A percentile compares a stretch with the other conserved stretches of the same genome.
Evolutionary conservation across 208 protist genomes (phyloP).

Genomic region (Acanthamoeba triangularis): DNA sequence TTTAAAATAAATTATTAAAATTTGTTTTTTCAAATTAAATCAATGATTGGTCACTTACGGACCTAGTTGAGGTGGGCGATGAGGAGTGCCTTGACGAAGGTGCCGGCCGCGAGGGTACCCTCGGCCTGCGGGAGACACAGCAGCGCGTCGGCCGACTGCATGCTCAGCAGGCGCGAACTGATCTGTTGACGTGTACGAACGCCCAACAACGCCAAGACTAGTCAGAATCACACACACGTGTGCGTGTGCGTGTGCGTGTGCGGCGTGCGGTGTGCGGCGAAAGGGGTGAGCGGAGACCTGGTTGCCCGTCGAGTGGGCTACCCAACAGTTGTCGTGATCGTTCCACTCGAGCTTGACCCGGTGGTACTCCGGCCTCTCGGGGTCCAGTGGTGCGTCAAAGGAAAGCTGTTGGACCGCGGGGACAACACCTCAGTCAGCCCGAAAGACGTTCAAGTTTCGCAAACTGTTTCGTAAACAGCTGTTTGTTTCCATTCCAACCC

Average conservation of each 20-base stretch:
- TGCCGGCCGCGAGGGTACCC: background rate
- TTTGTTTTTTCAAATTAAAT: no score
- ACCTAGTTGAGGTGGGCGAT: slow-evolving; percentile 24
- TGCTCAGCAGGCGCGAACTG: slow-evolving; percentile 74
- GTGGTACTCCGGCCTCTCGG: slow-evolving; percentile 88
- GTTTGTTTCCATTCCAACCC: background rate
- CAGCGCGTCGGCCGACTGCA: slow-evolving; percentile 70
- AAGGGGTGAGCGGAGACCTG: background rate
- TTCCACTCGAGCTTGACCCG: slow-evolving; percentile 78
- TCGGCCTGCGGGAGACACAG: slow-evolving; percentile 74
- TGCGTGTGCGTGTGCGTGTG: no score
- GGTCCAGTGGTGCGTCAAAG: slow-evolving; percentile 74
- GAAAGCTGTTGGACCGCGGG: slow-evolving; percentile 43
- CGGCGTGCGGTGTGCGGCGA: no score
- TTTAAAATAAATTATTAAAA: no score
- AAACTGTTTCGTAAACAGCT: no score
- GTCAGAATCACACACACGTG: background rate
- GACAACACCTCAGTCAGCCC: background rate
- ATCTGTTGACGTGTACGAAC: background rate
- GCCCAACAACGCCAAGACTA: background rate
- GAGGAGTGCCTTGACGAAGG: slow-evolving; percentile 39
- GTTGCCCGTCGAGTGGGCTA: slow-evolving; percentile 78
- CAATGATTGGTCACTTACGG: background rate
- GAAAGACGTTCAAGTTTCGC: background rate
- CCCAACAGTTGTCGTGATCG: slow-evolving; percentile 75